Evolutionary conservation across 2,329 filamentous ascomycete species (phyloP).

Genomic region (Cytospora schulzeri): DNA sequence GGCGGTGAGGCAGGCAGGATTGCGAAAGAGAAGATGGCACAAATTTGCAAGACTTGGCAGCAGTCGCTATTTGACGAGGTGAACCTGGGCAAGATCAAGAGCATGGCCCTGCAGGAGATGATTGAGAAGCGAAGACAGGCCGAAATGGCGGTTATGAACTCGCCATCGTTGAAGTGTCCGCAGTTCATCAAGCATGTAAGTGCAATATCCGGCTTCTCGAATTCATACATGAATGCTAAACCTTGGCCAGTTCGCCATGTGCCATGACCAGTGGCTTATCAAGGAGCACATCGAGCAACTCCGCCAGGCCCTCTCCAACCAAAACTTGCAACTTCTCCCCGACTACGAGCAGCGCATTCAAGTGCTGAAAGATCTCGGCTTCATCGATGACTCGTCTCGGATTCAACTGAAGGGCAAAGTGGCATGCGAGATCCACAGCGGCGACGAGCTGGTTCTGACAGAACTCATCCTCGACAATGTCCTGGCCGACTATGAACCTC

Average conservation of each 20-base stretch:
- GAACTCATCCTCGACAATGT: slow-evolving; percentile 97
- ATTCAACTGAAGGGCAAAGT: slow-evolving; percentile 98
- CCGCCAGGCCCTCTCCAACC: slow-evolving; percentile 88
- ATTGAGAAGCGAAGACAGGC: slow-evolving; percentile 70
- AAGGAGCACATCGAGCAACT: slow-evolving; percentile 89
- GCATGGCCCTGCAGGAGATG: slow-evolving; percentile 78
- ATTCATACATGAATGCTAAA: slow-evolving; percentile 9
- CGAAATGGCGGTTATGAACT: slow-evolving; percentile 62
- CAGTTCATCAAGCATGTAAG: slow-evolving; percentile 86
- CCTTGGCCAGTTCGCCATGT: slow-evolving; percentile 82
- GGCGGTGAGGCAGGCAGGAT: slow-evolving; percentile 50
- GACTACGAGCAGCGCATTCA: slow-evolving; percentile 95
- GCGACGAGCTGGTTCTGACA: slow-evolving; percentile 92
- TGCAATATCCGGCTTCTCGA: slow-evolving; percentile 30
- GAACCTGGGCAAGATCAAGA: slow-evolving; percentile 80
- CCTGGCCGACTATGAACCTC: slow-evolving; percentile 89
- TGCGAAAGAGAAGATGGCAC: slow-evolving; percentile 69
- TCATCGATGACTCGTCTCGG: slow-evolving; percentile 83
- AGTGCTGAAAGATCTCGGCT: slow-evolving; percentile 87
- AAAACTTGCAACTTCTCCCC: slow-evolving; percentile 91
- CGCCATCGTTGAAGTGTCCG: slow-evolving; percentile 69
- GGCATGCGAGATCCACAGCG: slow-evolving; percentile 96
- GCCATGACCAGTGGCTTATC: slow-evolving; percentile 95
- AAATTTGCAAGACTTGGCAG: slow-evolving; percentile 74
- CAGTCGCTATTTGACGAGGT: slow-evolving; percentile 79